Conservation (phyloP, 768 basidiomycete genomes). For the Trametes cinnabarina region DNA sequence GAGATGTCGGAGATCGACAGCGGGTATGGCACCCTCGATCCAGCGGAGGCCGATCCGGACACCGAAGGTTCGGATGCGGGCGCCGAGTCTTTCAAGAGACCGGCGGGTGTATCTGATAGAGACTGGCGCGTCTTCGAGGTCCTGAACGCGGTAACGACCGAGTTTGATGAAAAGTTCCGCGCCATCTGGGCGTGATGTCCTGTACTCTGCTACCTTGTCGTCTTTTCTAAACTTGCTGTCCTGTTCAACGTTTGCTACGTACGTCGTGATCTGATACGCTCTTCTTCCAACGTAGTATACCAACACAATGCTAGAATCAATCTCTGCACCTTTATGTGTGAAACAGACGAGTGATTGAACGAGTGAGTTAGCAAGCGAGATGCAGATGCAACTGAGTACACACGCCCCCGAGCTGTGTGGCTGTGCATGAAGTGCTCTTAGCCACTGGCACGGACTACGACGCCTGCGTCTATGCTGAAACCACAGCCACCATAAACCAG, state of each 20-base stretch:
- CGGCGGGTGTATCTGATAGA: constrained; percentile 38
- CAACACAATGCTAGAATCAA: neutral
- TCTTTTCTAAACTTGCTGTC: neutral
- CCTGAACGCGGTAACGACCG: constrained; percentile 39
- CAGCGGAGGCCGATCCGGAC: constrained; percentile 26
- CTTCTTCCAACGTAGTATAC: neutral
- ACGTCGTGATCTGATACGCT: neutral
- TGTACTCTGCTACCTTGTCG: neutral
- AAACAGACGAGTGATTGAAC: too few species aligned
- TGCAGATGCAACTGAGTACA: too few species aligned
- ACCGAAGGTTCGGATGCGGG: constrained; percentile 27
- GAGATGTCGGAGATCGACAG: constrained; percentile 31
- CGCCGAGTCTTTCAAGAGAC: constrained; percentile 29
- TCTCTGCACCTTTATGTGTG: too few species aligned
- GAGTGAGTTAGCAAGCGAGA: too few species aligned
- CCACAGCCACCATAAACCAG: constrained; percentile 42
- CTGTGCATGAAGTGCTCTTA: constrained; percentile 36
- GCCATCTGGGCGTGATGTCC: constrained; percentile 56
- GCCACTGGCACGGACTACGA: too few species aligned
- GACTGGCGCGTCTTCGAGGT: constrained; percentile 61
- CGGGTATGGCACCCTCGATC: constrained; percentile 33
- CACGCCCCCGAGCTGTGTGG: neutral
- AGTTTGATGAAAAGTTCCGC: constrained; percentile 59
- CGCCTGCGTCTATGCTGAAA: too few species aligned
- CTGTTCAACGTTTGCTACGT: neutral